Evolutionary conservation across 768 basidiomycete genomes (phyloP).

Genomic region (Artomyces pyxidatus): DNA sequence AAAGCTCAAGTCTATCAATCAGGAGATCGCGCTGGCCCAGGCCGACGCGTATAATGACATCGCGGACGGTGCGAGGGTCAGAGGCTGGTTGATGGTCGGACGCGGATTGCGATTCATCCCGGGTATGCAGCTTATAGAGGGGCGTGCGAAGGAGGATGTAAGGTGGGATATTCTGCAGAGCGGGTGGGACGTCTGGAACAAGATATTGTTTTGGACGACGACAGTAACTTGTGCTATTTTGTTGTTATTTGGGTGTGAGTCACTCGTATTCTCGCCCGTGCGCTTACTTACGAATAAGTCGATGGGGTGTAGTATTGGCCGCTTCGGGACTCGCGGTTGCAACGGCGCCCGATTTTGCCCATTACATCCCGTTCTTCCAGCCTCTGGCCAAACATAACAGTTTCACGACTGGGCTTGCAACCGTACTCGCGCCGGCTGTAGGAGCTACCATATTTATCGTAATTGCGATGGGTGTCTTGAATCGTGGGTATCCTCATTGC

Average conservation of each 20-base stretch:
- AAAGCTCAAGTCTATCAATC: slow-evolving; percentile 62
- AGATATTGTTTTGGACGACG: slow-evolving; percentile 49
- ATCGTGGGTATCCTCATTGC: slow-evolving; percentile 37
- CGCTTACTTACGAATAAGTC: background rate
- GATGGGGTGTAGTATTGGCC: slow-evolving; percentile 47
- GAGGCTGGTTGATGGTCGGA: slow-evolving; percentile 76
- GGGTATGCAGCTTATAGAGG: slow-evolving; percentile 63
- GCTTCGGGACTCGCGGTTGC: slow-evolving; percentile 59
- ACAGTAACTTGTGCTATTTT: slow-evolving; percentile 40
- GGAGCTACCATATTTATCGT: slow-evolving; percentile 50
- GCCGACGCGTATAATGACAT: slow-evolving; percentile 61
- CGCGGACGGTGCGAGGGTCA: slow-evolving; percentile 57
- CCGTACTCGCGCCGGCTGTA: slow-evolving; percentile 60
- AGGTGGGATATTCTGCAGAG: slow-evolving; percentile 69
- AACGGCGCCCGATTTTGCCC: slow-evolving; percentile 64
- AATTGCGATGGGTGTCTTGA: slow-evolving; percentile 42
- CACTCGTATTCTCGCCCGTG: background rate
- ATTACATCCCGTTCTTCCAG: slow-evolving; percentile 59
- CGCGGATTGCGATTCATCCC: slow-evolving; percentile 56
- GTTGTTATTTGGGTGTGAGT: slow-evolving; percentile 57
- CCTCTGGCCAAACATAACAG: slow-evolving; percentile 40
- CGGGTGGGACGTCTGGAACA: slow-evolving; percentile 40
- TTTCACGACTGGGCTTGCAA: slow-evolving; percentile 55
- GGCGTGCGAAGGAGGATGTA: slow-evolving; percentile 76
- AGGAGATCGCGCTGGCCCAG: slow-evolving; percentile 64